Conservation (phyloP, 177 flowering plant genomes). For the Vitis hybrid region DNA sequence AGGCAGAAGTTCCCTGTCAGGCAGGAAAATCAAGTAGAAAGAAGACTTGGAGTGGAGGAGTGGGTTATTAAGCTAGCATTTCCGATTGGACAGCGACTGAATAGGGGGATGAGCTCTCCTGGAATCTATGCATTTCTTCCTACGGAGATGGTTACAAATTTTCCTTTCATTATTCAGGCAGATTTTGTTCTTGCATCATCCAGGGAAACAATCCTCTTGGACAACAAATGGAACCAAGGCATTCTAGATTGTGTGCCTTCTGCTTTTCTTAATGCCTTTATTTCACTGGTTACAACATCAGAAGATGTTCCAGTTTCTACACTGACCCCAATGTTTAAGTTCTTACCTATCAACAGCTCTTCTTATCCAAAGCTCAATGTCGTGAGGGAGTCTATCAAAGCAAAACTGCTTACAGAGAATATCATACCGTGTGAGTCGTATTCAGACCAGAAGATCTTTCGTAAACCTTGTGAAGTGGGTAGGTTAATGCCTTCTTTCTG, state of each 20-base stretch:
- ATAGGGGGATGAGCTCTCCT: constrained; percentile 49
- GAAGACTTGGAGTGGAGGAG: constrained; percentile 58
- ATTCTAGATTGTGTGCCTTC: constrained; percentile 60
- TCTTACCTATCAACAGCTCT: constrained; percentile 50
- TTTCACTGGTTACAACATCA: constrained; percentile 38
- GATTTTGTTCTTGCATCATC: constrained; percentile 75
- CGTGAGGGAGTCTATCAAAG: constrained; percentile 52
- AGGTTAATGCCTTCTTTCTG: constrained; percentile 34
- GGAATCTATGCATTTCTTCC: constrained; percentile 79
- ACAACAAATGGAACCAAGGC: constrained; percentile 67
- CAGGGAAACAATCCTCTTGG: constrained; percentile 57
- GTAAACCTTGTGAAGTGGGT: constrained; percentile 60
- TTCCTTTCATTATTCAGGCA: constrained; percentile 77
- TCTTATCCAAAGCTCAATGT: constrained; percentile 36
- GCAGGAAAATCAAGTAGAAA: constrained; percentile 43
- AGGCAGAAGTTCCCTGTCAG: constrained; percentile 72
- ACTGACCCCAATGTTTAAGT: constrained; percentile 36
- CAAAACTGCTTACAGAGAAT: constrained; percentile 35
- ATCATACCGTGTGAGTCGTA: constrained; percentile 59
- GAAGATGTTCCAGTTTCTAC: constrained; percentile 45
- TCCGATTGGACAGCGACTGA: constrained; percentile 50
- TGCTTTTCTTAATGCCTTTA: constrained; percentile 65
- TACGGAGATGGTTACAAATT: constrained; percentile 71
- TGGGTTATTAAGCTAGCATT: constrained; percentile 69
- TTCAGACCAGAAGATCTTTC: constrained; percentile 46